Percentiles rank a stretch among this genome's conserved stretches.
phyloP scores from a whole-genome alignment of 495 filamentous ascomycete genomes.

The Neurospora sp. region DNA sequence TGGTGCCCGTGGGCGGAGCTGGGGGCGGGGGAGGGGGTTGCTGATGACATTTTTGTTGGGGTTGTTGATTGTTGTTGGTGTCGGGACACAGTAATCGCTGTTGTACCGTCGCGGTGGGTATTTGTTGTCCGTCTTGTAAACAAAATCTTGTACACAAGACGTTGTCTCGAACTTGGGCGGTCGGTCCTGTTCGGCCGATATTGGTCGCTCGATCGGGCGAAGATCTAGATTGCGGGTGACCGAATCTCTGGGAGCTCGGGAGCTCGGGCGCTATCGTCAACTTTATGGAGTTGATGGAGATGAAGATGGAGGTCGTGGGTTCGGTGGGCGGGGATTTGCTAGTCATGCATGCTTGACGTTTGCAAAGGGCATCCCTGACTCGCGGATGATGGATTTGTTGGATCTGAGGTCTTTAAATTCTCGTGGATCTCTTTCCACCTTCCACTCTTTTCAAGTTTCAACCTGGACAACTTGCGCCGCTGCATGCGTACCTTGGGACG shows the following conservation, averaged over 20 bases:
- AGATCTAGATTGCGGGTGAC: neutral
- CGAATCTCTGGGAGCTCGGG: neutral
- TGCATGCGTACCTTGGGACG: neutral
- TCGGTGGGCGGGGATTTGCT: neutral
- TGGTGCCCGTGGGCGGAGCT: constrained; percentile 16
- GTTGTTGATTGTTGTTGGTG: neutral
- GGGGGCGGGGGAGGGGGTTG: neutral
- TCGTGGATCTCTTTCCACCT: neutral
- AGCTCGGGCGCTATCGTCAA: neutral
- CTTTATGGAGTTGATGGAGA: neutral
- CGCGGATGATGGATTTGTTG: neutral
- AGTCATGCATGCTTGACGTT: neutral
- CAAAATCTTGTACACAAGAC: neutral
- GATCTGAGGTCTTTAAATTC: neutral
- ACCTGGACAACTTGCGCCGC: neutral
- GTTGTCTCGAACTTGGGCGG: neutral
- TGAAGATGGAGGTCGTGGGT: neutral
- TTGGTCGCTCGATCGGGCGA: neutral
- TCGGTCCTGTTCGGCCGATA: neutral
- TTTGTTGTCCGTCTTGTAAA: neutral
- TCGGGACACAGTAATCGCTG: too few relatives aligned
- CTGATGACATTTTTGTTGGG: constrained; percentile 6
- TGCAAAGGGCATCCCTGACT: neutral
- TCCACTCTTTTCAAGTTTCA: neutral
- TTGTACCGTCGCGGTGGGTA: neutral